Evolutionary conservation across 805 yeast genomes (phyloP).

Genomic region (Wickerhamiella occidentalis): DNA sequence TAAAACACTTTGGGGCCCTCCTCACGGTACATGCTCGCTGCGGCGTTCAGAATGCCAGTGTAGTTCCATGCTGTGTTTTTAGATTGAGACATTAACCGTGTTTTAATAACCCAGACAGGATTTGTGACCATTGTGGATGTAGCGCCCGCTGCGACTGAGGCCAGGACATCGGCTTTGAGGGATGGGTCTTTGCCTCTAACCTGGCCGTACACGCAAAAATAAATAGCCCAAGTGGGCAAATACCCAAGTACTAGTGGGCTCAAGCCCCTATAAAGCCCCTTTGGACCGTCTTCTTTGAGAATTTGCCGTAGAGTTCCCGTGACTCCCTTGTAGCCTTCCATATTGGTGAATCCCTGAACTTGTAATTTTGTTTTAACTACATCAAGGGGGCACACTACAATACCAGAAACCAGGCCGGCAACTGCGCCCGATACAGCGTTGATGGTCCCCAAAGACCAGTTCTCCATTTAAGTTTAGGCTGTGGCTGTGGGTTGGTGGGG

Average conservation of each 20-base stretch:
- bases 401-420: constrained; percentile 86
- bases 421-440: constrained; percentile 82
- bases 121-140: constrained; percentile 74
- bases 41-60: constrained; percentile 73
- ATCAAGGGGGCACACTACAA: constrained; percentile 86
- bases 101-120: constrained; percentile 92
- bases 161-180: constrained; percentile 21
- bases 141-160: constrained; percentile 83
- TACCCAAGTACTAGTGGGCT: constrained; percentile 90
- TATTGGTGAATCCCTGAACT: constrained; percentile 55
- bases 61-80: constrained; percentile 36
- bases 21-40: constrained; percentile 56
- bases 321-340: constrained; percentile 20
- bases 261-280: constrained; percentile 80
- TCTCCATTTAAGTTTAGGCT: neutral
- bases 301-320: constrained; percentile 53
- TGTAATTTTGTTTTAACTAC: constrained; percentile 91
- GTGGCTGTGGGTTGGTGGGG: neutral
- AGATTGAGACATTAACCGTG: constrained; percentile 67
- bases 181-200: constrained; percentile 6
- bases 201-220: constrained; percentile 76
- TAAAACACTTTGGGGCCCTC: constrained; percentile 80
- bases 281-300: constrained; percentile 60
- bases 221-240: constrained; percentile 95
- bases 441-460: constrained; percentile 28